These are phyloP conservation scores for Lactuca sativa DNA, from an alignment of 129 eudicot genomes.

Conservation along the genomic window DNA sequence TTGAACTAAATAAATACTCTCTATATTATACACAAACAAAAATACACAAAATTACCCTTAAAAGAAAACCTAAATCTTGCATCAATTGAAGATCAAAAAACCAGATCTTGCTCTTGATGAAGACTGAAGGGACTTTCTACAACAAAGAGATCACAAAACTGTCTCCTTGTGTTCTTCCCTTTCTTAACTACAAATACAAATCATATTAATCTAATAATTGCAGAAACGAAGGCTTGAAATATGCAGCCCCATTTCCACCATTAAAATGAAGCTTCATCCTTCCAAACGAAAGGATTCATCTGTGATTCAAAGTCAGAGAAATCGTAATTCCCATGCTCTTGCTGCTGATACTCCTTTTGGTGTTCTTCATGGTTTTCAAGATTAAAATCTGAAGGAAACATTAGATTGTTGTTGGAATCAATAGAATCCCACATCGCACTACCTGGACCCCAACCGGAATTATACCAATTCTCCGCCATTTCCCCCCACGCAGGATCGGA, in stretches of 20 bases:
- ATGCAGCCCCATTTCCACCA: slow-evolving; percentile 57
- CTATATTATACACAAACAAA: slow-evolving; percentile 22
- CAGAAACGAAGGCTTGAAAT: slow-evolving; percentile 53
- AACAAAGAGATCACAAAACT: slow-evolving; percentile 58
- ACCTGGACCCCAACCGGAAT: slow-evolving; percentile 93
- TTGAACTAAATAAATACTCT: not conserved
- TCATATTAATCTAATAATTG: slow-evolving; percentile 22
- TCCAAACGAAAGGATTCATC: slow-evolving; percentile 49
- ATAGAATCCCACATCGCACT: slow-evolving; percentile 88
- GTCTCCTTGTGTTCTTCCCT: slow-evolving; percentile 42
- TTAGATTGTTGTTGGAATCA: slow-evolving; percentile 53
- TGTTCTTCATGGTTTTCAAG: slow-evolving; percentile 31
- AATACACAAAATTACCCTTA: not conserved
- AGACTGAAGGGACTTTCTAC: slow-evolving; percentile 33
- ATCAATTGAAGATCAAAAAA: slow-evolving; percentile 49
- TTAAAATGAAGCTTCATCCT: slow-evolving; percentile 34
- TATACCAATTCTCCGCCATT: slow-evolving; percentile 67
- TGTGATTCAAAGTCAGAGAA: slow-evolving; percentile 44
- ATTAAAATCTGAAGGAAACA: slow-evolving; percentile 57
- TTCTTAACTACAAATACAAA: slow-evolving; percentile 25
- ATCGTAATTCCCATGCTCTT: slow-evolving; percentile 36
- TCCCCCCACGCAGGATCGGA: slow-evolving; percentile 66
- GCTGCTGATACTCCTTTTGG: slow-evolving; percentile 19
- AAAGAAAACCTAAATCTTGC: slow-evolving; percentile 19
- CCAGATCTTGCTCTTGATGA: slow-evolving; percentile 46